Evolutionary conservation across 257 asterid genomes (phyloP).

Genomic region (Euphrasia confusa): DNA sequence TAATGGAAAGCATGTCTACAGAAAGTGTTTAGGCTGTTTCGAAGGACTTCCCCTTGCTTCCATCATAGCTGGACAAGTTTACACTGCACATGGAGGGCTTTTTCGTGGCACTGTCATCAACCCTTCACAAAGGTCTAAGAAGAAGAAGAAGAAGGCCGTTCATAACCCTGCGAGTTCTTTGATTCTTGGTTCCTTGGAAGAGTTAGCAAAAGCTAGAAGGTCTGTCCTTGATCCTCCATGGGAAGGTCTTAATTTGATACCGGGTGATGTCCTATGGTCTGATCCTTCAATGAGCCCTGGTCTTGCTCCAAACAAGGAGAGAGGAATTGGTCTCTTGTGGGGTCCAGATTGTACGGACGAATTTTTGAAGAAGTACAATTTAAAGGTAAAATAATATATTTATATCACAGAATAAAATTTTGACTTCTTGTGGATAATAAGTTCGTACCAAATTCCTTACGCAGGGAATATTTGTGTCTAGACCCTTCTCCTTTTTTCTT

Average conservation of each 20-base stretch:
- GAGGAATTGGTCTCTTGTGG: constrained; percentile 96
- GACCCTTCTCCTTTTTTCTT: not conserved
- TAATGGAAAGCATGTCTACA: constrained; percentile 83
- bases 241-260: constrained; percentile 92
- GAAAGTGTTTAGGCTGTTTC: constrained; percentile 94
- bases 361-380: constrained; percentile 60
- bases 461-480: not conserved
- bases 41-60: constrained; percentile 99
- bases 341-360: constrained; percentile 97
- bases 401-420: not conserved
- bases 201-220: constrained; percentile 85
- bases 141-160: constrained; percentile 66
- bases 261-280: constrained; percentile 97
- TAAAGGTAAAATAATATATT: constrained; percentile 50
- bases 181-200: constrained; percentile 82
- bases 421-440: not conserved
- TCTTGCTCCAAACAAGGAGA: constrained; percentile 82
- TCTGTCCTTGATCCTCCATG: constrained; percentile 99
- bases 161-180: constrained; percentile 50
- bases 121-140: constrained; percentile 79
- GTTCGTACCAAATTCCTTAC: not conserved
- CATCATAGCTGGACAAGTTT: constrained; percentile 68
- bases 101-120: constrained; percentile 64
- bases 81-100: constrained; percentile 98
- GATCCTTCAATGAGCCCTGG: constrained; percentile 88